Evolutionary conservation across 768 basidiomycete species (phyloP).

Genomic region (Thelephora ganbajun): DNA sequence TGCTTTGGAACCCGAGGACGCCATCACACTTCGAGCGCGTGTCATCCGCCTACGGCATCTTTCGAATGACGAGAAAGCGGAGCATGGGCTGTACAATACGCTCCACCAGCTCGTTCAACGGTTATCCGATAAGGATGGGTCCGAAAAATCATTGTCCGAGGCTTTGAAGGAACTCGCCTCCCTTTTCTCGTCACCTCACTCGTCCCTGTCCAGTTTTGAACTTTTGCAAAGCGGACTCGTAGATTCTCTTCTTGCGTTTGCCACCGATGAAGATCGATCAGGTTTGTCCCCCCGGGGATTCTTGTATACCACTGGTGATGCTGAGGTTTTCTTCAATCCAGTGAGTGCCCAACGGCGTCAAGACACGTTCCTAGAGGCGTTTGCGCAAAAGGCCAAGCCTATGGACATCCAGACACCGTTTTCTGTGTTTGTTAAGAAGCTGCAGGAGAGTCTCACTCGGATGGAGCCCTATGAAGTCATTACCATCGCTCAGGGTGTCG

Average conservation of each 20-base stretch:
- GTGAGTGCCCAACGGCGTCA: slow-evolving; percentile 55
- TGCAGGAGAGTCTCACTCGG: slow-evolving; percentile 89
- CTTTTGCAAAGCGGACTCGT: slow-evolving; percentile 88
- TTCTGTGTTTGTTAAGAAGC: slow-evolving; percentile 76
- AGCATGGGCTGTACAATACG: slow-evolving; percentile 48
- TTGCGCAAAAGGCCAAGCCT: slow-evolving; percentile 38
- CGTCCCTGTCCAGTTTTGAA: slow-evolving; percentile 90
- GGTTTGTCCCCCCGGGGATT: slow-evolving; percentile 26
- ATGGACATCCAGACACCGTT: slow-evolving; percentile 44
- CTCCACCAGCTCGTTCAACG: slow-evolving; percentile 52
- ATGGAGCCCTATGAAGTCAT: slow-evolving; percentile 95
- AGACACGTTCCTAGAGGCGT: slow-evolving; percentile 67
- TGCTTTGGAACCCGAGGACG: slow-evolving; percentile 75
- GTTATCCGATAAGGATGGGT: slow-evolving; percentile 37
- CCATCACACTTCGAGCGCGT: slow-evolving; percentile 82
- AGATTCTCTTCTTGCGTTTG: slow-evolving; percentile 71
- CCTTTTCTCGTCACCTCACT: slow-evolving; percentile 61
- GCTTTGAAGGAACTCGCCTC: slow-evolving; percentile 64
- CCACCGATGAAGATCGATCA: slow-evolving; percentile 49
- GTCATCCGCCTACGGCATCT: slow-evolving; percentile 79
- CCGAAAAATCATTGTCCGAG: slow-evolving; percentile 49
- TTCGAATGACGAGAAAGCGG: slow-evolving; percentile 36
- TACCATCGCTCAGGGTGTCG: slow-evolving; percentile 70
- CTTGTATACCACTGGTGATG: background rate
- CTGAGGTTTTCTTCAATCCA: slow-evolving; percentile 16